phyloP scores from a whole-genome alignment of 2,329 filamentous ascomycete genomes.

The Epichloe sibirici region DNA sequence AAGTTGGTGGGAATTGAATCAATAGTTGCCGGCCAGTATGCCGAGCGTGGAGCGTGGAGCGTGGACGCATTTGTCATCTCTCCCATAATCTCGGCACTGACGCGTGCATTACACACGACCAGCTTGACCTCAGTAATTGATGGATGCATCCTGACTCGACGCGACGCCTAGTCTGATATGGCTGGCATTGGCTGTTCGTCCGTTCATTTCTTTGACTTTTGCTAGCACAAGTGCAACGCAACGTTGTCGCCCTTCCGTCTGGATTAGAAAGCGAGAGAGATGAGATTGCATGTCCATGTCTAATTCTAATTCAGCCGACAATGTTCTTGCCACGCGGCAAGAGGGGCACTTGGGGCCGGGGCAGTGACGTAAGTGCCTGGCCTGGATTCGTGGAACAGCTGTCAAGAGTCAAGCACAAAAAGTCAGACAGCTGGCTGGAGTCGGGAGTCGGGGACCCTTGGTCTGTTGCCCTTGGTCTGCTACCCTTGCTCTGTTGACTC shows the following conservation, averaged over 20 bases:
- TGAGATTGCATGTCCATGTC: neutral
- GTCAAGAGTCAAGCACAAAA: neutral
- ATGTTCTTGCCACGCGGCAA: neutral
- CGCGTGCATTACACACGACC: neutral
- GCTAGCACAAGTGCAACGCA: neutral
- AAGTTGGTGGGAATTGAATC: no score
- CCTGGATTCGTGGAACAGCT: neutral
- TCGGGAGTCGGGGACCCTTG: neutral
- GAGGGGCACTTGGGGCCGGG: neutral
- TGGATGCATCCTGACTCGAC: neutral
- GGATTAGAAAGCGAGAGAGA: neutral
- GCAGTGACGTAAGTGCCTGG: neutral
- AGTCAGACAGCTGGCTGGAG: neutral
- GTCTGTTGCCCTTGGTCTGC: neutral
- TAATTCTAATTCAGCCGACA: neutral
- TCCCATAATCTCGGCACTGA: neutral
- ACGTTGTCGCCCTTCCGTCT: neutral
- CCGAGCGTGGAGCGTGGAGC: neutral
- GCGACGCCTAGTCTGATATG: no score
- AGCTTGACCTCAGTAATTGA: neutral
- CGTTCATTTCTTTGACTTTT: neutral
- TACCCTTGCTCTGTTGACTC: neutral
- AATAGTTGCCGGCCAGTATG: neutral
- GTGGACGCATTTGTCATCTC: no score
- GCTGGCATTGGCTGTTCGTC: neutral